Base-by-base conservation (phyloP, 2,329 filamentous ascomycete species). In the Mycosphaerella sp. region DNA sequence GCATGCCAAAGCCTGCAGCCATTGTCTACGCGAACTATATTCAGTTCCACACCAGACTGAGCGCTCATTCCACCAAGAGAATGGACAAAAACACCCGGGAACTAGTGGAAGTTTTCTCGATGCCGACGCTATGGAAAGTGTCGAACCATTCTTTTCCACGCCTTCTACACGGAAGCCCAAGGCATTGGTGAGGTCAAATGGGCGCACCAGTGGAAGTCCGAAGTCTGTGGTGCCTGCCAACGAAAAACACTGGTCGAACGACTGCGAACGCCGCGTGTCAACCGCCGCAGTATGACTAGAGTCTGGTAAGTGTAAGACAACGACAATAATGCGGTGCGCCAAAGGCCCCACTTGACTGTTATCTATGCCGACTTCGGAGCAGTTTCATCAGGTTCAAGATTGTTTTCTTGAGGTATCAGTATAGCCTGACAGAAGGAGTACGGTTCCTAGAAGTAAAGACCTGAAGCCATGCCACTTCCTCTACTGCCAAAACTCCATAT, bases 151-250 rank as follows among this genome's bases (percentile, higher is more conserved):
- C 18, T 9, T 13, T 28, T n/a, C 7, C 1, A 18, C 2, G 16
- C 21, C 21, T 25, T 25, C 1, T 6, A 6, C 7, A 25, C 21
- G 21, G 3, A 25, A 25, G 21, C 5, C 7, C 5, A 17, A 6
- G n/a, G 44, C 32, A 39, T 27, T 46, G 44, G 44, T 34, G 14
- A 39, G 1, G 1, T 13, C 34, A 13, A 8, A 2, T 8, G 6
- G 49, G 49, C 14, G 41, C 49, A 17, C 49, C 43, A 51, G 28
- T 28, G 43, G 49, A 10, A 34, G 49, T 36, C 30, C 37, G 30
- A 51, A 51, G 42, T 32, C 49, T 46, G 39, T 14, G 41, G 27
- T 51, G 49, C 37, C 49, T 41, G 43, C 42, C 42, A n/a, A 36
- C 16, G 5, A 41, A 10, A 16, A 18, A 14, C 2, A 51, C 1